Base-by-base conservation (phyloP, 345 rosid species). In the Eucalyptus camaldulensis region DNA sequence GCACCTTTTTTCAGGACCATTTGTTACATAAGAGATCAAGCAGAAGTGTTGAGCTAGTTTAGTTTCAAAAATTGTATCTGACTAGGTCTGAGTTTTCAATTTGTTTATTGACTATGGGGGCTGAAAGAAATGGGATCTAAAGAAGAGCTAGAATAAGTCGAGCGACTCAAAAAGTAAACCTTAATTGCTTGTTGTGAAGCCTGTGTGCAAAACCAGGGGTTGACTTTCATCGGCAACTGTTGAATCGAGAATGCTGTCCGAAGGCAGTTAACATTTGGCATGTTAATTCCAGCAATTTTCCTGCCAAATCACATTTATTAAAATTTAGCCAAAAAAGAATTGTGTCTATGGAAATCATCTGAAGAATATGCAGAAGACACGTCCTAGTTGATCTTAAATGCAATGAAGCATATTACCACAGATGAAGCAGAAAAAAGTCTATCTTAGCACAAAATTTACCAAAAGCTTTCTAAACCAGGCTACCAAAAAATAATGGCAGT, bases 251-350 rank as follows among this genome's bases (percentile, higher is more conserved):
- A 51, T 91, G 90, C 60, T 92, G 93, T 80, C 93, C 93, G 51
- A 93, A 72, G 49, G 94, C 88, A 62, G 91, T 92, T 19, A 90
- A 90, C 91, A 93, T 60, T 85, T 80, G 87, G 86, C 95, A 94
- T 40, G 92, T 91, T 86, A 91, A 90, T 91, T 94, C 94, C 93
- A 94, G 92, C 85, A 94, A 91, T 88, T 92, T 94, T 56, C 94
- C 95, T 93, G 94, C 91, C 85, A 69, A 87, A 81, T 72, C 49
- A 67, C 83, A n/a, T 25, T 22, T 45, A 31, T 40, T 33, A 24
- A 8, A 87, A 87, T 47, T 67, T 13, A 45, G 72, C 37, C 5
- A 76, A 76, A 76, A 37, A 40, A 22, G 83, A 76, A 76, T 21
- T 40, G 47, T 21, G 29, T 24, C 43, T 76, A 40, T 21, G 45